Base-by-base conservation (phyloP, 73 alveolate species). In the Urostyla sp. region DNA sequence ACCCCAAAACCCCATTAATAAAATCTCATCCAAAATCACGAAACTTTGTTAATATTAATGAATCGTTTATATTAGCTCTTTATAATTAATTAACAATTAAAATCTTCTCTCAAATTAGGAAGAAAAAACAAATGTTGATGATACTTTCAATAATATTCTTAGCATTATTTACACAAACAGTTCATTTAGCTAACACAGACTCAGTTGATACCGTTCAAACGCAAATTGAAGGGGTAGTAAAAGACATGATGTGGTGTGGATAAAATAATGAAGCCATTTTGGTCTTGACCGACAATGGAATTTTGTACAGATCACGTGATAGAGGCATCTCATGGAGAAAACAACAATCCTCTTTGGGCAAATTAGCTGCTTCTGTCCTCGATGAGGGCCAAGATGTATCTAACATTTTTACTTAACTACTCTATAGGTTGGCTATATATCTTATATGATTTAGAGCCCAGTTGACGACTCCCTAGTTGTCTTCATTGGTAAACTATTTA, bases 221-320 rank as follows among this genome's bases (percentile, higher is more conserved):
- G 18, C 72, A 69, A 11, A 37, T 69, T 1, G 83, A 69, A 31
- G 30, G 66, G 21, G 67, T 43, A 24, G 72, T 69, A 21, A 44
- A 46, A n/a, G 83, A 69, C 52, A 46, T 69, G 24, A 46, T 69
- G 83, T 94, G 96, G 96, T 94, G 98, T 88, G 96, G 97, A 16
- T 46, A 45, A 8, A 49, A 44, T 0, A 60, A 84, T 35, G 93
- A 89, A 54, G 53, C 79, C 31, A 78, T 95, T 7, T 66, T 95
- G 30, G 91, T 89, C 30, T 85, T 85, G 36, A 90, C 99, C 23
- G 87, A 77, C 8, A 60, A 75, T 20, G 90, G 94, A 30, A 44
- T 59, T 28, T 92, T 93, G 0, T 93, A 87, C 72, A 63, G 98
- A 43, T 79, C 95, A 16, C 89, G 87, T 61, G 94, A 95, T 80